Conservation (phyloP, 441 rosid genomes). For the Kokia cookei region DNA sequence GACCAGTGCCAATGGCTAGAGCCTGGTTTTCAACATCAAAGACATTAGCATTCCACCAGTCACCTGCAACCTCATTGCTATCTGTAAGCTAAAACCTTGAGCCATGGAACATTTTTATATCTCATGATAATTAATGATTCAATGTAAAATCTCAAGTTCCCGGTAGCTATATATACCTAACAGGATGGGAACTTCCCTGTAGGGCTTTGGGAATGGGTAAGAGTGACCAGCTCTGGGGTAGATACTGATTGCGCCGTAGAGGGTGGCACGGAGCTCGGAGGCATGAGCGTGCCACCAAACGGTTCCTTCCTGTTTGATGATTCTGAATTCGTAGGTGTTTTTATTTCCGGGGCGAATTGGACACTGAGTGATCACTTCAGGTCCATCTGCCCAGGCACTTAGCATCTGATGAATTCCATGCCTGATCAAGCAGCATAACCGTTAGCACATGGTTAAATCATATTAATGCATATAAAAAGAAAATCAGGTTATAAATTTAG, state of each 20-base stretch:
- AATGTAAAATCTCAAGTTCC: too few relatives aligned
- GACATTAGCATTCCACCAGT: constrained; percentile 83
- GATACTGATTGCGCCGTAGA: background rate
- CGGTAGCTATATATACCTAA: background rate
- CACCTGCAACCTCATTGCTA: constrained; percentile 37
- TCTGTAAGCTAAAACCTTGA: background rate
- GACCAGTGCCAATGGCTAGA: constrained; percentile 39
- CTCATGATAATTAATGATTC: background rate
- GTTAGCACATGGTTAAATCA: background rate
- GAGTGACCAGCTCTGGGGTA: background rate
- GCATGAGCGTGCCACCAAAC: background rate
- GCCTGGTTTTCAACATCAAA: constrained; percentile 48
- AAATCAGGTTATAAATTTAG: too few relatives aligned
- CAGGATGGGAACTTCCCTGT: background rate
- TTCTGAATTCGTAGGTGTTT: background rate
- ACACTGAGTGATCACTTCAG: background rate
- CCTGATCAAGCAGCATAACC: background rate
- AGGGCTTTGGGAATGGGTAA: background rate
- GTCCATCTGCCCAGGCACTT: background rate
- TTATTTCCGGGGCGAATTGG: background rate
- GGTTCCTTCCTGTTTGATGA: background rate
- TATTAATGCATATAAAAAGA: background rate
- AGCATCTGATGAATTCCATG: background rate
- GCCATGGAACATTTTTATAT: background rate
- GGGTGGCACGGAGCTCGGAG: background rate